Conservation (phyloP, 257 asterid genomes). For the Salvia splendens region DNA sequence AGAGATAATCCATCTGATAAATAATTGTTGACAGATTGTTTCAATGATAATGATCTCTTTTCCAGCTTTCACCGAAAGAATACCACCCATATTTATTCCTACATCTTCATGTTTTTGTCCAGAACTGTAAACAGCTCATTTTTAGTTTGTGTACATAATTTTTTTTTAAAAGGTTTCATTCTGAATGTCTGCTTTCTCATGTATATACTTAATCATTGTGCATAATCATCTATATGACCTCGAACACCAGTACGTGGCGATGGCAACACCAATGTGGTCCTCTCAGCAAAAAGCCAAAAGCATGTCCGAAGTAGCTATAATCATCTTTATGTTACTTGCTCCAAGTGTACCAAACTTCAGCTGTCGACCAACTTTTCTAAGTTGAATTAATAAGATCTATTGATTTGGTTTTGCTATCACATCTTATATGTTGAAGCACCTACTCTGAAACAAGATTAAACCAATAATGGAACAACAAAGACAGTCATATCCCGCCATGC, state of each 20-base stretch:
- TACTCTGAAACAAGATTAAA: too few relatives aligned
- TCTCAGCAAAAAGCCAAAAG: neutral
- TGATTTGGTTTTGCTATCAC: neutral
- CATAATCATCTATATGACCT: neutral
- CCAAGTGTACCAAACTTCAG: neutral
- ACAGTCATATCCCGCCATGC: too few relatives aligned
- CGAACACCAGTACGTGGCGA: conserved; percentile 3
- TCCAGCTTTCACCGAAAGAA: too few relatives aligned
- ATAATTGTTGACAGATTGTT: too few relatives aligned
- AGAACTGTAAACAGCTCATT: neutral
- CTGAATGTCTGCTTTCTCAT: neutral
- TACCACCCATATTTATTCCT: neutral
- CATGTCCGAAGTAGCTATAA: neutral
- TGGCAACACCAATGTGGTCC: conserved; percentile 1
- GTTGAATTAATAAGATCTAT: neutral
- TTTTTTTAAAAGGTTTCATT: neutral
- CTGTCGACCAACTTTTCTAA: neutral
- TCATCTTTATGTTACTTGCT: neutral
- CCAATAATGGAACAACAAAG: too few relatives aligned
- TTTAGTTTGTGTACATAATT: neutral
- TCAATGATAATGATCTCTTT: too few relatives aligned
- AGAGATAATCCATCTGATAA: neutral
- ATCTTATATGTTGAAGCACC: neutral
- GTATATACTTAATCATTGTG: neutral
- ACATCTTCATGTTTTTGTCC: conserved; percentile 4